A percentile compares a stretch with the other conserved stretches of the same genome.
phyloP scores from a whole-genome alignment of 768 basidiomycete genomes.

The Leccinum aurantiacum region DNA sequence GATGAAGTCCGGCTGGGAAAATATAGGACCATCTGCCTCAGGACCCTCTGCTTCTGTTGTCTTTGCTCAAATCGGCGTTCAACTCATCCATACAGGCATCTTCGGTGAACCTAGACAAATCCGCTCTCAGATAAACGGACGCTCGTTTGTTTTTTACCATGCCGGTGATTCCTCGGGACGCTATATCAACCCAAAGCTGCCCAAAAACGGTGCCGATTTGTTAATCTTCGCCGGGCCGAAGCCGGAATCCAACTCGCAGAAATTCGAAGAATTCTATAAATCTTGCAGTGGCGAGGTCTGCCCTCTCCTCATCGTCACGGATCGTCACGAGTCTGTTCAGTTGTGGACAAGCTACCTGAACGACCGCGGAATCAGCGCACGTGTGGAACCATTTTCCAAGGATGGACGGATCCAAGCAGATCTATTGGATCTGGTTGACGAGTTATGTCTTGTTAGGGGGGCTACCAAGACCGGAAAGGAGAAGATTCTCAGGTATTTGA shows the following conservation, averaged over 20 bases:
- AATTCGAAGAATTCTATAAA: slow-evolving; percentile 15
- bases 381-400: slow-evolving; percentile 8
- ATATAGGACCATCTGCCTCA: slow-evolving; percentile 7
- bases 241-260: slow-evolving; percentile 11
- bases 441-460: slow-evolving; percentile 26
- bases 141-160: slow-evolving; percentile 22
- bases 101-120: slow-evolving; percentile 21
- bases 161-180: slow-evolving; percentile 17
- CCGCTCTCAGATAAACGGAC: slow-evolving; percentile 24
- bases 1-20: slow-evolving; percentile 32
- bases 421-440: slow-evolving; percentile 17
- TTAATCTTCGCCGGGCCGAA: slow-evolving; percentile 22
- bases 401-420: neutral
- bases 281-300: slow-evolving; percentile 25
- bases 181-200: slow-evolving; percentile 16
- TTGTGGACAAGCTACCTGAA: slow-evolving; percentile 15
- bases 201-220: slow-evolving; percentile 27
- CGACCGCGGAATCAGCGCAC: slow-evolving; percentile 15
- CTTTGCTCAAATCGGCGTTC: slow-evolving; percentile 18
- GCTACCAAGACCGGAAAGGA: slow-evolving; percentile 16
- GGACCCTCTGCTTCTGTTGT: slow-evolving; percentile 19
- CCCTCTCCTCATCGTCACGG: slow-evolving; percentile 25
- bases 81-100: slow-evolving; percentile 13
- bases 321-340: neutral
- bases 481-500: slow-evolving; percentile 17